Percentiles rank a stretch among this genome's conserved stretches.
These are phyloP conservation scores for Alternaria solani DNA, from an alignment of 2,329 filamentous ascomycete species.

Conservation along the genomic window DNA sequence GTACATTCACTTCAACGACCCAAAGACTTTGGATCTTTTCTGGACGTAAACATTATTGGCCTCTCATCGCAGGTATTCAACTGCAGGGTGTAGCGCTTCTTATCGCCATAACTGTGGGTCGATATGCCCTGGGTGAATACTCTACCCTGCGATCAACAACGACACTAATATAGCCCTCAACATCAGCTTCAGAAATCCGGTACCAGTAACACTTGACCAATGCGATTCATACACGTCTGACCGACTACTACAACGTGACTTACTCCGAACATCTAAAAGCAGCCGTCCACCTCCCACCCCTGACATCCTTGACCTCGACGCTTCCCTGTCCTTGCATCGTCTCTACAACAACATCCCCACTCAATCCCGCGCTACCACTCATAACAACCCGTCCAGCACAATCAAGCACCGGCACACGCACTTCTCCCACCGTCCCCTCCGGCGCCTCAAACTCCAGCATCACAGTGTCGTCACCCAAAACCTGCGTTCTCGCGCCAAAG, in stretches of 20 bases:
- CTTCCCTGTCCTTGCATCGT: conserved; percentile 22
- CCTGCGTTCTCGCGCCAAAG: conserved; percentile 45
- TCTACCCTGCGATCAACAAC: background rate
- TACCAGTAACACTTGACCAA: background rate
- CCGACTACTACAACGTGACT: background rate
- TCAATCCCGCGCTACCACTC: conserved; percentile 24
- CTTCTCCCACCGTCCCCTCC: conserved; percentile 40
- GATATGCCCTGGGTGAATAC: background rate
- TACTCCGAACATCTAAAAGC: conserved; percentile 22
- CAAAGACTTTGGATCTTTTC: background rate
- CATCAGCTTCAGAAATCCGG: background rate
- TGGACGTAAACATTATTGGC: background rate
- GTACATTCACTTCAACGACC: background rate
- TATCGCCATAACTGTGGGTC: background rate
- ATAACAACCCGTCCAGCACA: conserved; percentile 34
- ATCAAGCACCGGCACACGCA: conserved; percentile 31
- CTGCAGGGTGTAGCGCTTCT: background rate
- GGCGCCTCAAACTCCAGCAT: conserved; percentile 42
- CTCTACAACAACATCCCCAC: conserved; percentile 26
- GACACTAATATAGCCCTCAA: background rate
- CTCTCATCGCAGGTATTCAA: background rate
- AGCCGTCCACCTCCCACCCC: conserved; percentile 36
- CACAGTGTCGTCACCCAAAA: conserved; percentile 23
- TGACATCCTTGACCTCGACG: conserved; percentile 23
- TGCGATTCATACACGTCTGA: background rate